Base-by-base conservation (phyloP, 1,284 basidiomycete genomes). In the Pascua sp. region DNA sequence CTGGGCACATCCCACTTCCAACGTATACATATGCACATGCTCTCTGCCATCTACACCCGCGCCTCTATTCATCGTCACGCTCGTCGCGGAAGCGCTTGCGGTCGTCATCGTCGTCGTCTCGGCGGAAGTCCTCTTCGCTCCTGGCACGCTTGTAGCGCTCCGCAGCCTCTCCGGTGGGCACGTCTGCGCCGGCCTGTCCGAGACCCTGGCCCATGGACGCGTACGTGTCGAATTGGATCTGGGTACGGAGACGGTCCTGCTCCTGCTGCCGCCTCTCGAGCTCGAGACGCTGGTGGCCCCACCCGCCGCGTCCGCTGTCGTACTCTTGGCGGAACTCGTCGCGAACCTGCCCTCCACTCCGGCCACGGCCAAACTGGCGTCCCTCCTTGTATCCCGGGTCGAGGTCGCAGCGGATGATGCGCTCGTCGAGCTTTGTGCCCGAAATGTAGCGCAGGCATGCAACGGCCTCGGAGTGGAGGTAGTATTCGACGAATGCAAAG, bases 401-500 rank as follows among this genome's bases (percentile, higher is more conserved):
- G 64, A 99, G 80, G 79, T 99, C 96, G 69, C 95, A 98, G 48
- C 96, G 89, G 64, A 99, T 96, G 65, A 99, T 90, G 36, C 96
- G 88, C 77, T 99, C 96, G 77, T 99, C 96, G n/a, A 99, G 85
- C 79, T 98, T 98, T 39, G 95, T 96, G 13, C 95, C 95, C 50
- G 89, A 92, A 61, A 98, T 86, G 76, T 97, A 95, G 47, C 90
- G 86, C 83, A 98, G 86, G 65, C 89, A 89, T 46, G 92, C 90
- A 36, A 97, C 82, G 15, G 96, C 96, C 76, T 98, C 95, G 8
- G 86, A 83, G 71, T 98, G 93, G 10, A 91, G 91, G 77, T 98
- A 98, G 77, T 92, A 99, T 75, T 99, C 96, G 57, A 99, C 96
- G 71, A 99, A 99, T 68, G 95, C 97, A 77, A 99, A 99, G 1